phyloP scores from a whole-genome alignment of 768 basidiomycete genomes.

The Pleurotus cornucopiae region DNA sequence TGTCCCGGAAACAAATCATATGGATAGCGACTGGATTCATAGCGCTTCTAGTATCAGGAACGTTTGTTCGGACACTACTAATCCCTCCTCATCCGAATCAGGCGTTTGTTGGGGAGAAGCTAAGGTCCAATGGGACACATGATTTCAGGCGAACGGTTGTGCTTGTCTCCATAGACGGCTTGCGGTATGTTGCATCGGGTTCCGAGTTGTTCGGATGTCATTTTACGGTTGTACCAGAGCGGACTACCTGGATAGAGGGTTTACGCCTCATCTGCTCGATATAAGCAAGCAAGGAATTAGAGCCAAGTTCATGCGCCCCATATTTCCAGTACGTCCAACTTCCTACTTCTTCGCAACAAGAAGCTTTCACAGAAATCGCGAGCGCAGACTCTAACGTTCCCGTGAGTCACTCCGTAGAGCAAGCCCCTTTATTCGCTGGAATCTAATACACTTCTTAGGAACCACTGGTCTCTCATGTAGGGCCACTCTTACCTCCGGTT shows the following conservation, averaged over 20 bases:
- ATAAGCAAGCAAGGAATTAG: constrained; percentile 82
- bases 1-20: constrained; percentile 35
- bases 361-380: constrained; percentile 6
- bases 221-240: constrained; percentile 43
- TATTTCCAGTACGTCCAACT: constrained; percentile 67
- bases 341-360: neutral
- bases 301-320: constrained; percentile 82
- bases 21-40: constrained; percentile 35
- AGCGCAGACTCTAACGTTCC: constrained; percentile 79
- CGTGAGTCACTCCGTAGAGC: constrained; percentile 44
- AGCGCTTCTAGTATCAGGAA: constrained; percentile 37
- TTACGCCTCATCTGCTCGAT: constrained; percentile 79
- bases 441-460: constrained; percentile 36
- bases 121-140: constrained; percentile 79
- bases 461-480: constrained; percentile 88
- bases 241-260: constrained; percentile 80
- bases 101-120: constrained; percentile 32
- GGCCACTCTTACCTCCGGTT: constrained; percentile 12
- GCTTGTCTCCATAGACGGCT: constrained; percentile 83
- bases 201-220: constrained; percentile 3
- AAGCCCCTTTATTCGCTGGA: constrained; percentile 1
- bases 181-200: constrained; percentile 42
- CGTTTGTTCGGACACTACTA: constrained; percentile 33
- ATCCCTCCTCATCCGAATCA: constrained; percentile 24
- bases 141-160: constrained; percentile 77